Percentiles rank a stretch among this genome's conserved stretches.
These are phyloP conservation scores for Coniochaeta ligniaria DNA, from an alignment of 2,329 filamentous ascomycete genomes.

Conservation along the genomic window DNA sequence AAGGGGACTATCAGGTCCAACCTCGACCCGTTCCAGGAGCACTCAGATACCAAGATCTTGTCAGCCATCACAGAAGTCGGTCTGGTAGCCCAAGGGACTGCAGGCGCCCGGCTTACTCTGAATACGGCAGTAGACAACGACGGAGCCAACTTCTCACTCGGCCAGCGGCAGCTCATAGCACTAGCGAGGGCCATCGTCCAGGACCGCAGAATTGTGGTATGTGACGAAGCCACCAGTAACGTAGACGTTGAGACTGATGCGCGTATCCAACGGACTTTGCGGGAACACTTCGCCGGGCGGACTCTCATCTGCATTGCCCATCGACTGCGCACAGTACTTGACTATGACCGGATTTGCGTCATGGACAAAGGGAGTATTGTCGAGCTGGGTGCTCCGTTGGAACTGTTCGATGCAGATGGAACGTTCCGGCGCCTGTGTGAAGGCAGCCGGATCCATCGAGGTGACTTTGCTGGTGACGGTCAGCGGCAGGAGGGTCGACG, in stretches of 20 bases:
- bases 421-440: no score
- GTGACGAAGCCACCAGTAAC: constrained; percentile 88
- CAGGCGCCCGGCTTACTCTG: constrained; percentile 35
- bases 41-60: constrained; percentile 72
- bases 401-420: no score
- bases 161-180: constrained; percentile 92
- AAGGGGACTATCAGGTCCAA: constrained; percentile 73
- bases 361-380: constrained; percentile 88
- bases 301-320: constrained; percentile 92
- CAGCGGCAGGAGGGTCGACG: no score
- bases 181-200: constrained; percentile 85
- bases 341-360: constrained; percentile 92
- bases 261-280: constrained; percentile 88
- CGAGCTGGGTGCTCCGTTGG: no score
- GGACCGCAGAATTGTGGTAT: constrained; percentile 84
- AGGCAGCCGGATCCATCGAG: no score
- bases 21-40: constrained; percentile 72
- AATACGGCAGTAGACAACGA: constrained; percentile 87
- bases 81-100: constrained; percentile 46
- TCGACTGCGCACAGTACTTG: constrained; percentile 82
- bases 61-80: constrained; percentile 69
- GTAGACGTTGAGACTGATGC: constrained; percentile 96
- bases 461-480: no score
- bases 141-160: constrained; percentile 91
- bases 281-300: constrained; percentile 73